A percentile compares a stretch with the other conserved stretches of the same genome.
Conservation (phyloP, 2,329 filamentous ascomycete species). For the Dactylellina drechsleri region DNA sequence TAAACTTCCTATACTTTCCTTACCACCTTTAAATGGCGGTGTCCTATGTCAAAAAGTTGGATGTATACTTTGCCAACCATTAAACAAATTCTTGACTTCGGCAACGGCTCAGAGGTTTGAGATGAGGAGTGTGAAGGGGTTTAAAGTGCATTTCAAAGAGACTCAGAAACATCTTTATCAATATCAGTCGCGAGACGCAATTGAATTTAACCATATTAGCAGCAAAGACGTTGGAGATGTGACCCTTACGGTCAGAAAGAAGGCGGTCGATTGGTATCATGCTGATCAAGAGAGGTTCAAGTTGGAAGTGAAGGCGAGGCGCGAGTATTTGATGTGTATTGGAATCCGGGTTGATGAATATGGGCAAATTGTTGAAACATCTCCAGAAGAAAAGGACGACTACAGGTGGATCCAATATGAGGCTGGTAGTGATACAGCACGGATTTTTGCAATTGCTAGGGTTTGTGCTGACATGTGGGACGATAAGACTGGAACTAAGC, state of each 20-base stretch:
- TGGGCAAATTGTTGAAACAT: background rate
- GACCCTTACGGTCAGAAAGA: background rate
- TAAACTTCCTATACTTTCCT: background rate
- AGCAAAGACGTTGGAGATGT: background rate
- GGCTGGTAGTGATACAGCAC: background rate
- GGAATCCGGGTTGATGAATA: background rate
- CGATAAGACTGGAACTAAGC: no score
- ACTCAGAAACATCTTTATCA: background rate
- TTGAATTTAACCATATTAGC: background rate
- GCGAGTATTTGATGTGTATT: background rate
- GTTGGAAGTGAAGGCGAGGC: background rate
- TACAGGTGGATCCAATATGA: background rate
- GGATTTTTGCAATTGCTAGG: background rate
- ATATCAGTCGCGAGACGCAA: background rate
- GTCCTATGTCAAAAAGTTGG: background rate
- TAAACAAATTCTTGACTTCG: slow-evolving; percentile 17
- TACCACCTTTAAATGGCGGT: background rate
- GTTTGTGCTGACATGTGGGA: no score
- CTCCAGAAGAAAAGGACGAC: background rate
- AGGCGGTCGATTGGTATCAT: background rate
- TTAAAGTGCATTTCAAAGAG: slow-evolving; percentile 11
- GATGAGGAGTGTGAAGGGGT: background rate
- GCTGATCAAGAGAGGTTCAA: background rate
- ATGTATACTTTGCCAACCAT: slow-evolving; percentile 8
- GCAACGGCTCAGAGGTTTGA: background rate